Conservation (phyloP, 352 stramenopile species). For the Pythium aristosporum region DNA sequence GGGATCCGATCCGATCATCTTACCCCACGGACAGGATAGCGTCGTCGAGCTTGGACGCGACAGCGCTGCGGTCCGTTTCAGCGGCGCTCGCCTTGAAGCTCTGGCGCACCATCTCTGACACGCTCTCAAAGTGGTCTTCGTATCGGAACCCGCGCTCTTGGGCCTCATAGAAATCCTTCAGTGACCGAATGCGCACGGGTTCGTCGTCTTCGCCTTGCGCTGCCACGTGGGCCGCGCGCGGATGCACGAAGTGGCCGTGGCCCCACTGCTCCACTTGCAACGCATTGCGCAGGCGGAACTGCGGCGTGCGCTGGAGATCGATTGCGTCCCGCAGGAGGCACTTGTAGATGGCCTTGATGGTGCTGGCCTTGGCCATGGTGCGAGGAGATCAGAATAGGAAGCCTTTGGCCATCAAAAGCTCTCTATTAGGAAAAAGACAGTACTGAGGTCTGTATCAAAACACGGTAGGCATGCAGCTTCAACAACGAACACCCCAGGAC, state of each 20-base stretch:
- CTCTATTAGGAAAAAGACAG: constrained; percentile 2
- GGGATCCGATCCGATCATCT: neutral
- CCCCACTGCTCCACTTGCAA: constrained; percentile 67
- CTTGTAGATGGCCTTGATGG: constrained; percentile 59
- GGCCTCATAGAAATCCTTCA: constrained; percentile 45
- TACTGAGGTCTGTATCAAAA: neutral
- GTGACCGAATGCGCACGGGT: constrained; percentile 33
- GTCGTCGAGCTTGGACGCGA: constrained; percentile 59
- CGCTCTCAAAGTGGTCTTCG: constrained; percentile 31
- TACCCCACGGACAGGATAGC: constrained; percentile 46
- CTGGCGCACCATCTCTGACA: constrained; percentile 38
- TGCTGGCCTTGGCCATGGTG: constrained; percentile 40
- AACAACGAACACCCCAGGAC: neutral
- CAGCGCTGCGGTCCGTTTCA: constrained; percentile 43
- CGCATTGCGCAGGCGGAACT: constrained; percentile 61
- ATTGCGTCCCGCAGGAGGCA: constrained; percentile 61
- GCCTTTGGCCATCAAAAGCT: neutral
- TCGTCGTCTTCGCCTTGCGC: constrained; percentile 4
- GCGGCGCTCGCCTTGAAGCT: constrained; percentile 45
- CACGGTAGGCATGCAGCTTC: neutral
- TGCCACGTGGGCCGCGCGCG: neutral
- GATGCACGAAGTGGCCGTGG: constrained; percentile 43
- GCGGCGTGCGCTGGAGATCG: constrained; percentile 51
- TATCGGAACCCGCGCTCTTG: constrained; percentile 39
- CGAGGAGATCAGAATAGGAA: neutral